phyloP scores from a whole-genome alignment of 2,329 filamentous ascomycete genomes.

The Madurella fahalii region DNA sequence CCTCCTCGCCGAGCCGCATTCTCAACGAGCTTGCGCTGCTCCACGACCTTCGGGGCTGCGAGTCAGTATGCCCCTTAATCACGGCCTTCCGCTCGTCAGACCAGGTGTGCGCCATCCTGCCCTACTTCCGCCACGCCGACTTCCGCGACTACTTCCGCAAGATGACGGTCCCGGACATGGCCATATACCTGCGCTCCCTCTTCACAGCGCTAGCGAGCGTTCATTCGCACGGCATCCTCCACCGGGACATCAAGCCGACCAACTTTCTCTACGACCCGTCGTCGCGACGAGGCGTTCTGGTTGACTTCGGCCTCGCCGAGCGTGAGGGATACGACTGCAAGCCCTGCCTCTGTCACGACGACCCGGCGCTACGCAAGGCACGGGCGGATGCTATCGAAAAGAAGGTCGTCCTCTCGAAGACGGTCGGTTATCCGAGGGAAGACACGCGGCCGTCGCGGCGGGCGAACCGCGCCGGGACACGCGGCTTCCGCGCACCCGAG shows the following conservation, averaged over 20 bases:
- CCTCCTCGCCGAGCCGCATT: slow-evolving; percentile 87
- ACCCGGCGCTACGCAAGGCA: slow-evolving; percentile 57
- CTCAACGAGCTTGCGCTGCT: slow-evolving; percentile 94
- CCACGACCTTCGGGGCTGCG: slow-evolving; percentile 76
- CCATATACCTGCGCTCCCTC: slow-evolving; percentile 82
- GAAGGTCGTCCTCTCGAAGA: slow-evolving; percentile 45
- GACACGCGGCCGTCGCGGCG: slow-evolving; percentile 83
- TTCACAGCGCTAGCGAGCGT: slow-evolving; percentile 82
- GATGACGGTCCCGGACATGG: slow-evolving; percentile 81
- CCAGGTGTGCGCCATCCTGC: slow-evolving; percentile 90
- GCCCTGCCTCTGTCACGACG: slow-evolving; percentile 76
- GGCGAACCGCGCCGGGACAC: slow-evolving; percentile 89
- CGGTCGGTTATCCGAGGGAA: slow-evolving; percentile 77
- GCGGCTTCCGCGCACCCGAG: slow-evolving; percentile 93
- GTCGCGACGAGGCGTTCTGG: slow-evolving; percentile 78
- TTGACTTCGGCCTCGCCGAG: slow-evolving; percentile 98
- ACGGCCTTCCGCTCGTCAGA: slow-evolving; percentile 94
- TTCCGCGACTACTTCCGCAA: slow-evolving; percentile 92
- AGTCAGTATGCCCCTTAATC: slow-evolving; percentile 88
- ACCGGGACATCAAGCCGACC: slow-evolving; percentile 95
- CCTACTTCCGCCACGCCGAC: slow-evolving; percentile 93
- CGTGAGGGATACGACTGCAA: slow-evolving; percentile 71
- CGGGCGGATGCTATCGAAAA: slow-evolving; percentile 46
- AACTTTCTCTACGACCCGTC: slow-evolving; percentile 92
- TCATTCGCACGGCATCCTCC: slow-evolving; percentile 79